A percentile compares a stretch with the other conserved stretches of the same genome.
These are phyloP conservation scores for Endoconidiophora laricicola DNA, from an alignment of 2,329 filamentous ascomycete species.

Conservation along the genomic window DNA sequence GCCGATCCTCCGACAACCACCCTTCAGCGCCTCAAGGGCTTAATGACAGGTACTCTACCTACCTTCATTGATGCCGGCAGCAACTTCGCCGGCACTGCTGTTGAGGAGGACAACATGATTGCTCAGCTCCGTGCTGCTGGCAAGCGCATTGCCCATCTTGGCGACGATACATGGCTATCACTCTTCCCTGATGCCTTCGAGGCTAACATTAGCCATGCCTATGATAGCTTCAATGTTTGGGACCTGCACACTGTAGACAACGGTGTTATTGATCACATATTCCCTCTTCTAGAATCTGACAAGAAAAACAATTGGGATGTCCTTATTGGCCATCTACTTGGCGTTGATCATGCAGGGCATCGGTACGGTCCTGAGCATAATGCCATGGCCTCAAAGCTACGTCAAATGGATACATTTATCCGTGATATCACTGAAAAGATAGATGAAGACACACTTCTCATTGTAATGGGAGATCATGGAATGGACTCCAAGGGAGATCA, in stretches of 20 bases:
- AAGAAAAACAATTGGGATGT: slow-evolving; percentile 70
- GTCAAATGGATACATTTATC: slow-evolving; percentile 77
- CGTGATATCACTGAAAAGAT: slow-evolving; percentile 52
- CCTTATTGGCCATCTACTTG: slow-evolving; percentile 84
- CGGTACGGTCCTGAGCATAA: slow-evolving; percentile 85
- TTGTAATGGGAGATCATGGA: slow-evolving; percentile 98
- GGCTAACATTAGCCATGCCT: slow-evolving; percentile 66
- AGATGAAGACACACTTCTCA: slow-evolving; percentile 72
- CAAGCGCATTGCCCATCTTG: slow-evolving; percentile 73
- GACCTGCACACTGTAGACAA: slow-evolving; percentile 94
- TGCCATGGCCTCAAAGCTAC: slow-evolving; percentile 79
- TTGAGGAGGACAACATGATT: slow-evolving; percentile 76
- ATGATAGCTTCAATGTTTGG: slow-evolving; percentile 98
- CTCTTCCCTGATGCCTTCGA: slow-evolving; percentile 92
- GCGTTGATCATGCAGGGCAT: slow-evolving; percentile 93
- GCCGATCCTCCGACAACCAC: slow-evolving; percentile 92
- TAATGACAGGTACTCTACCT: slow-evolving; percentile 87
- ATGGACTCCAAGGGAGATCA: slow-evolving; percentile 98
- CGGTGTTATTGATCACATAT: slow-evolving; percentile 79
- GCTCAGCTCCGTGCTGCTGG: slow-evolving; percentile 47
- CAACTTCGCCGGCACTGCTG: slow-evolving; percentile 87
- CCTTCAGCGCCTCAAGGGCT: slow-evolving; percentile 75
- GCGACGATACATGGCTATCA: slow-evolving; percentile 95
- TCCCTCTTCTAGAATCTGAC: slow-evolving; percentile 55
- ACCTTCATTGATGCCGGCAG: slow-evolving; percentile 89